Conservation (phyloP, 2,329 filamentous ascomycete genomes). For the Stromatinia cepivora region DNA sequence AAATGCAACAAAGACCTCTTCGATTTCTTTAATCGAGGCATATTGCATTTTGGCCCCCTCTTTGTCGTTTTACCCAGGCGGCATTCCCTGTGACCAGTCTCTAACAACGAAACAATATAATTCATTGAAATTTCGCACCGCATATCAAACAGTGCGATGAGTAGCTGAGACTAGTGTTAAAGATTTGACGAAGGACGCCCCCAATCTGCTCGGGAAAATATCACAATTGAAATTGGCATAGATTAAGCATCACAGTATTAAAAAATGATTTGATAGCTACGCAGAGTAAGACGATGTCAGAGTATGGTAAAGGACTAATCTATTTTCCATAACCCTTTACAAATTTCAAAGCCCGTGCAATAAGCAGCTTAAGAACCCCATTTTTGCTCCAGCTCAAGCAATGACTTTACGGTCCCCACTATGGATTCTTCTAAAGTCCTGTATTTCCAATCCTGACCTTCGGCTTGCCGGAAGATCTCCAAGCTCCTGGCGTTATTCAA, state of each 20-base stretch:
- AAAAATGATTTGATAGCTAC: neutral
- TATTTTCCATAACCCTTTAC: neutral
- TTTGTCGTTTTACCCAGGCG: neutral
- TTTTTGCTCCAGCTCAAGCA: conserved; percentile 36
- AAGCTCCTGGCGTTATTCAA: conserved; percentile 32
- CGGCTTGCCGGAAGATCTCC: conserved; percentile 24
- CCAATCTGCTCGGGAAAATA: neutral
- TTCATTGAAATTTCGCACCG: too few species aligned
- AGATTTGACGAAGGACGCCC: neutral
- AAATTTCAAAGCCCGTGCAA: neutral
- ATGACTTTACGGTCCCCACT: conserved; percentile 34
- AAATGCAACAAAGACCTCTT: neutral
- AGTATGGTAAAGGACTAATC: neutral
- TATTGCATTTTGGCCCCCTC: neutral
- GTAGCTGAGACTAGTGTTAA: neutral
- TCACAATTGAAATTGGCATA: neutral
- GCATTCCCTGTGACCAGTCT: too few species aligned
- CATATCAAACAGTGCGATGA: neutral
- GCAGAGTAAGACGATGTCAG: neutral
- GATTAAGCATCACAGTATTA: neutral
- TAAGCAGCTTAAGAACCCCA: conserved; percentile 12
- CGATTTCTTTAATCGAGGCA: neutral
- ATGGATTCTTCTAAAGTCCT: conserved; percentile 37
- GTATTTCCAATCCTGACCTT: conserved; percentile 32
- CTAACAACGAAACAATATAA: neutral